Evolutionary conservation across 176 grass and related monocot species (phyloP), one percentile per base, ranked within the genome.

Genomic region (Eremochloa ophiuroides): DNA sequence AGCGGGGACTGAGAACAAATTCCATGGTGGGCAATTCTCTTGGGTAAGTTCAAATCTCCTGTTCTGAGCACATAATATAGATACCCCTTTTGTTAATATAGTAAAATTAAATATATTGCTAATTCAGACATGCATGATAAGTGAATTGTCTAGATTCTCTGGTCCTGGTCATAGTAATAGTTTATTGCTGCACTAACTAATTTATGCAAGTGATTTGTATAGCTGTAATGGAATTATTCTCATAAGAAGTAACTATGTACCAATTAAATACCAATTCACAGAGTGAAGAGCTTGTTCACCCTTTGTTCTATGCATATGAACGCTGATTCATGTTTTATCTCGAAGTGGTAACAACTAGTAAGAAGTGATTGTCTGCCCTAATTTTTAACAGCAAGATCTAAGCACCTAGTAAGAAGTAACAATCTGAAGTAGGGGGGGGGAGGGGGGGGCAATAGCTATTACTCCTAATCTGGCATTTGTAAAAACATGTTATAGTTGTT

Each of bases 11-110:
- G 75, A 93, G 69, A 98, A 89, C 83, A 98, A 81, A 41, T 89
- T 98, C 62, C 95, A 94, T 71, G 86, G 92, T 0, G 95, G 95
- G 3, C 95, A 98, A 17, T 94, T 98, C 62, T 98, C 95, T 30
- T 98, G 95, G 95, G 95, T 94, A 91, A 85, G 89, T 64, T 27
- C 63, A 14, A 62, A 43, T 40, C 67, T 80, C 66, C 50, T 77
- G 7, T 79, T 85, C 34, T 34, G 10, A 39, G 35, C 33, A n/a
- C 17, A 75, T 56, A 55, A 22, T 71, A 58, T 46, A 0, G 41
- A 14, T 82, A 15, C 47, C 43, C 25, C 20, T 56, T 3, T 41
- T 75, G 30, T 6, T 50, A 10, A 18, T 47, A 23, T 22, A 69
- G 63, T 82, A 39, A 62, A 47, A 74, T 2, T 35, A 42, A 61